These are phyloP conservation scores for Suhomyces vadensis DNA, from an alignment of 805 yeast genomes.

Conservation along the genomic window DNA sequence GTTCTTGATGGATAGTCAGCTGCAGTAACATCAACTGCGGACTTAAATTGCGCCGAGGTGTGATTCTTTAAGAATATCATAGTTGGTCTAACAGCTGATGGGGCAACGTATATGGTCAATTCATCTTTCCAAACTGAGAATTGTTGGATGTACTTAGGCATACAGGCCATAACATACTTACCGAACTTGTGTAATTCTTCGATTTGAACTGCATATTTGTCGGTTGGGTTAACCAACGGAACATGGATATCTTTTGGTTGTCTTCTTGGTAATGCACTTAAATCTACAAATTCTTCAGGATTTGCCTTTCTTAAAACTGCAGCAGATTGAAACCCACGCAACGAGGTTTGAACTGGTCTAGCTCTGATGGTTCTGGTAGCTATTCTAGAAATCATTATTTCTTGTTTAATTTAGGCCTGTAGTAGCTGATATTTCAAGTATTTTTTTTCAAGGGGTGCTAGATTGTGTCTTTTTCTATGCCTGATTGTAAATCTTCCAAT, in stretches of 20 bases:
- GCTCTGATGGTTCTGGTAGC: conserved; percentile 8
- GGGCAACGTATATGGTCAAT: conserved; percentile 72
- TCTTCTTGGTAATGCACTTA: conserved; percentile 40
- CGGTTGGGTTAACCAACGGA: conserved; percentile 75
- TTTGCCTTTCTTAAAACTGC: conserved; percentile 7
- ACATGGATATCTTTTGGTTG: conserved; percentile 33
- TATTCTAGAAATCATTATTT: conserved; percentile 11
- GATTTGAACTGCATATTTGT: conserved; percentile 60
- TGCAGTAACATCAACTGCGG: conserved; percentile 79
- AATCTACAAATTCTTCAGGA: conserved; percentile 33
- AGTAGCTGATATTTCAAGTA: too few species aligned
- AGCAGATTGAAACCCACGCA: conserved; percentile 6
- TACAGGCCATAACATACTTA: conserved; percentile 67
- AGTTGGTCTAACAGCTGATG: conserved; percentile 72
- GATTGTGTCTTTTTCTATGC: too few species aligned
- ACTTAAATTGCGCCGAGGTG: conserved; percentile 76
- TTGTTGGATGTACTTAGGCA: conserved; percentile 82
- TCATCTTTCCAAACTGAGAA: conserved; percentile 92
- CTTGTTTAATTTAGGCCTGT: too few species aligned
- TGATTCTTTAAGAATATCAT: conserved; percentile 71
- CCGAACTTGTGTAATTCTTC: conserved; percentile 84
- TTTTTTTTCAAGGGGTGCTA: too few species aligned
- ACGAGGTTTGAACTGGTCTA: conserved; percentile 4
- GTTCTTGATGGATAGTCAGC: conserved; percentile 84
- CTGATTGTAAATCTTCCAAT: too few species aligned